A percentile compares a stretch with the other conserved stretches of the same genome.
Conservation (phyloP, 345 rosid genomes). For the Diplotaxis tenuifolia region DNA sequence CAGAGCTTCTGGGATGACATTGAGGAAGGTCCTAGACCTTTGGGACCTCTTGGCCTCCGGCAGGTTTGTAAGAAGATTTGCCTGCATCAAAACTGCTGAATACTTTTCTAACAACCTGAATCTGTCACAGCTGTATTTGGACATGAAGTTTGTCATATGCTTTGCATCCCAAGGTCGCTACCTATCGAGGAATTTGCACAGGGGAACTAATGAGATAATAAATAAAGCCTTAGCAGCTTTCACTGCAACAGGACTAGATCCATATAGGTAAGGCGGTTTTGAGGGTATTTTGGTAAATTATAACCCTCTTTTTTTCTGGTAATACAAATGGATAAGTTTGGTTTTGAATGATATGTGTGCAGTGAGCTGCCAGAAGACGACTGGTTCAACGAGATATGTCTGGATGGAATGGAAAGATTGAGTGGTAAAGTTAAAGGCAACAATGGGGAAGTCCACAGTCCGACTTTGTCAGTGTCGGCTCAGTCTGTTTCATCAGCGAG, state of each 20-base stretch:
- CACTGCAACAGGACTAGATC: conserved; percentile 90
- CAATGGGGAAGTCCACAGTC: conserved; percentile 83
- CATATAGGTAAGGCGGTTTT: conserved; percentile 59
- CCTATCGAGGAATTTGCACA: conserved; percentile 82
- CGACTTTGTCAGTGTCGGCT: conserved; percentile 95
- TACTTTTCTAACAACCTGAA: conserved; percentile 9
- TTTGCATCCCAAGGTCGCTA: conserved; percentile 98
- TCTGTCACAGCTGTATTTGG: conserved; percentile 76
- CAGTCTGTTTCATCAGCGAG: conserved; percentile 92
- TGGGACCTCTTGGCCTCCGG: conserved; percentile 88
- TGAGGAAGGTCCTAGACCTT: conserved; percentile 89
- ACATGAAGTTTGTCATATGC: conserved; percentile 89
- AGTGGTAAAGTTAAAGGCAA: conserved; percentile 78
- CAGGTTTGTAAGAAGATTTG: conserved; percentile 46
- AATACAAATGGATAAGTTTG: not conserved
- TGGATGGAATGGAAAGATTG: conserved; percentile 77
- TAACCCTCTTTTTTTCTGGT: not conserved
- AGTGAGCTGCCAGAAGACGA: conserved; percentile 88
- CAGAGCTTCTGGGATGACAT: conserved; percentile 99
- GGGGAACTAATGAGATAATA: conserved; percentile 87
- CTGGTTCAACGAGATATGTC: conserved; percentile 83
- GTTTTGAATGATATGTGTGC: conserved; percentile 25
- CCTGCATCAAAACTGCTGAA: not conserved
- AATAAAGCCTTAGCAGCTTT: conserved; percentile 76
- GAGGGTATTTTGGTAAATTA: not conserved